phyloP scores from a whole-genome alignment of 2,329 filamentous ascomycete genomes.

The Cercospora beticola region DNA sequence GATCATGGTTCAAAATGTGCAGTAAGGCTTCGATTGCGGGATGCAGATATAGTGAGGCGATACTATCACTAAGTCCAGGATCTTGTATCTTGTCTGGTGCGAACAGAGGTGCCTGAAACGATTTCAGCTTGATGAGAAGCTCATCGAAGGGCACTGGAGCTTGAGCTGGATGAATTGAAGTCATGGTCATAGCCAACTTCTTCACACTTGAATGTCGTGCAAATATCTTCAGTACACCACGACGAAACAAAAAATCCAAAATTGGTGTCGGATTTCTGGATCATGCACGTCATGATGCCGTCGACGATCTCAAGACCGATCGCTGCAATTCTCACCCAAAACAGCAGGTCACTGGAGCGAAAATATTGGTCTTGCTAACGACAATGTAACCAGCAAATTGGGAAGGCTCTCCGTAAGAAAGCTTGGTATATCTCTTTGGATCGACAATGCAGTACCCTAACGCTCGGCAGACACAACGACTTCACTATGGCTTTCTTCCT shows the following conservation, averaged over 20 bases:
- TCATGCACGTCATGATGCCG: conserved; percentile 3
- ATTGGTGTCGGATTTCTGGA: not conserved
- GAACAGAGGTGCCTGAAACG: conserved; percentile 32
- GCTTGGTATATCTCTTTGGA: not conserved
- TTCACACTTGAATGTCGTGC: not conserved
- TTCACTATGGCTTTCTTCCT: conserved; percentile 16
- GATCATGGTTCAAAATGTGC: conserved; percentile 54
- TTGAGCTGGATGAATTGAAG: conserved; percentile 10
- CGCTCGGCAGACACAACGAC: not conserved
- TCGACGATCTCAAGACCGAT: not conserved
- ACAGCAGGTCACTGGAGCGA: not conserved
- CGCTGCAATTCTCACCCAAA: not conserved
- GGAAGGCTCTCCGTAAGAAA: not conserved
- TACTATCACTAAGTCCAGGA: conserved; percentile 29
- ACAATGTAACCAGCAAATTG: not conserved
- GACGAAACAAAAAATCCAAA: not conserved
- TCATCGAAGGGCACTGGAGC: conserved; percentile 31
- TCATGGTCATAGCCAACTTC: not conserved
- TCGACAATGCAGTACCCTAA: not conserved
- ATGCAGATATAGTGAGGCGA: conserved; percentile 41
- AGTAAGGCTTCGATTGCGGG: conserved; percentile 52
- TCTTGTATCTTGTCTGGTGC: conserved; percentile 27
- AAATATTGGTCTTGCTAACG: not conserved
- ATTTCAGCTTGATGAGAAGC: conserved; percentile 34
- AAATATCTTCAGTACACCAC: not conserved